Percentiles rank a stretch among this genome's conserved stretches.
Evolutionary conservation across 257 asterid genomes (phyloP).

Genomic region (Verbascum thapsus): DNA sequence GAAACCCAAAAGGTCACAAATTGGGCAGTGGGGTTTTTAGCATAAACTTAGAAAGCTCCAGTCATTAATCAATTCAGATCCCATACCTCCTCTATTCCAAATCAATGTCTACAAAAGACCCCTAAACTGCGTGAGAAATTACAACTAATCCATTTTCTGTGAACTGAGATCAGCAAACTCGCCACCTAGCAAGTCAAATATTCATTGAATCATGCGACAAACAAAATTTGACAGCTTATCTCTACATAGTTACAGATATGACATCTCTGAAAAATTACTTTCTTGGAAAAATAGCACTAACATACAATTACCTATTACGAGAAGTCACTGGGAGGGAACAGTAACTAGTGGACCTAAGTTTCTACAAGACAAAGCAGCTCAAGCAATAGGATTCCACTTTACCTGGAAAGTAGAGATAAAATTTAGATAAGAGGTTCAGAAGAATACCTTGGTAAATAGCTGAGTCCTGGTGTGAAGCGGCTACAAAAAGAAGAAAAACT

Average conservation of each 20-base stretch:
- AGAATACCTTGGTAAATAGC: conserved; percentile 79
- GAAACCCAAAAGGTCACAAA: conserved; percentile 3
- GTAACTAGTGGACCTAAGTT: not conserved
- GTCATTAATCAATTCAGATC: not conserved
- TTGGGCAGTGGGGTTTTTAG: too few relatives aligned
- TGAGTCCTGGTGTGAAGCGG: conserved; percentile 79
- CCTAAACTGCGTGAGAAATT: not conserved
- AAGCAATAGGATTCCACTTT: conserved; percentile 11
- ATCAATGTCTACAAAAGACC: not conserved
- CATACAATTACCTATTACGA: not conserved
- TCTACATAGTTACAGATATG: too few relatives aligned
- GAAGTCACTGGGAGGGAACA: not conserved
- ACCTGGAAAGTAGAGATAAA: not conserved
- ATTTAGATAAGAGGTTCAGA: conserved; percentile 22
- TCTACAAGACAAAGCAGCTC: conserved; percentile 13
- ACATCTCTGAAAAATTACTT: too few relatives aligned
- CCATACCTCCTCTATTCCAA: not conserved
- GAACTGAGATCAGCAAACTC: too few relatives aligned
- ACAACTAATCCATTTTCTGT: too few relatives aligned
- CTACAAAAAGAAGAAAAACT: conserved; percentile 47
- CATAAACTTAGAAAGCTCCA: not conserved
- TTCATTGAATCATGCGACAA: too few relatives aligned
- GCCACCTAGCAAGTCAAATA: too few relatives aligned
- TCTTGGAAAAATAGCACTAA: not conserved
- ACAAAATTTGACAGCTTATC: too few relatives aligned